phyloP scores from a whole-genome alignment of 2,329 filamentous ascomycete genomes.

The Arthrobotrys pseudoclavata region DNA sequence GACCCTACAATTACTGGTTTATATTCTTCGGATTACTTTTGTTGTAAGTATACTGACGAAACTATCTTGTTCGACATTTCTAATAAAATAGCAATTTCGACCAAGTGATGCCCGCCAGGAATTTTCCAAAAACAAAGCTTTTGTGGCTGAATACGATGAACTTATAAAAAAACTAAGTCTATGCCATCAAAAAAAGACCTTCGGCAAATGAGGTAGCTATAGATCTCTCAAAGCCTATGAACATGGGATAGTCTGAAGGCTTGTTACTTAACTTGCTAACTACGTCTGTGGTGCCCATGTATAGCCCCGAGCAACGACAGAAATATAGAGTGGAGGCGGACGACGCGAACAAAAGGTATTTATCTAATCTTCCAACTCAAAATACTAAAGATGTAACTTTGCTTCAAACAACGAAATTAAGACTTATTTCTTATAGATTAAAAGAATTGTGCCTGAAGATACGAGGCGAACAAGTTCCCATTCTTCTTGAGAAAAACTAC shows the following conservation, averaged over 20 bases:
- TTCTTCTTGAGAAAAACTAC: conserved; percentile 14
- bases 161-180: conserved; percentile 2
- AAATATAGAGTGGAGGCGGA: background rate
- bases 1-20: too few species aligned
- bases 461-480: conserved; percentile 33
- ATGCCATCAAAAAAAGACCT: conserved; percentile 9
- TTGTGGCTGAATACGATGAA: conserved; percentile 16
- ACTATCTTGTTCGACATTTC: too few species aligned
- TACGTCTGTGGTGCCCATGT: too few species aligned
- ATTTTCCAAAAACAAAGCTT: conserved; percentile 34
- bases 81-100: conserved; percentile 36
- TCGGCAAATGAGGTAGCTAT: conserved; percentile 24
- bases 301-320: background rate
- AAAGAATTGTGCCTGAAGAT: conserved; percentile 16
- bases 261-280: too few species aligned
- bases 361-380: too few species aligned
- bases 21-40: too few species aligned
- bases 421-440: background rate
- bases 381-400: too few species aligned
- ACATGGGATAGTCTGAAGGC: too few species aligned
- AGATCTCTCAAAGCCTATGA: too few species aligned
- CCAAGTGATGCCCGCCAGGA: conserved; percentile 32
- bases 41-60: too few species aligned
- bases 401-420: background rate
- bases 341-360: background rate